Evolutionary conservation across 495 filamentous ascomycete species (phyloP), one percentile per base, ranked within the genome.

Genomic region (Aspergillus biplanus): DNA sequence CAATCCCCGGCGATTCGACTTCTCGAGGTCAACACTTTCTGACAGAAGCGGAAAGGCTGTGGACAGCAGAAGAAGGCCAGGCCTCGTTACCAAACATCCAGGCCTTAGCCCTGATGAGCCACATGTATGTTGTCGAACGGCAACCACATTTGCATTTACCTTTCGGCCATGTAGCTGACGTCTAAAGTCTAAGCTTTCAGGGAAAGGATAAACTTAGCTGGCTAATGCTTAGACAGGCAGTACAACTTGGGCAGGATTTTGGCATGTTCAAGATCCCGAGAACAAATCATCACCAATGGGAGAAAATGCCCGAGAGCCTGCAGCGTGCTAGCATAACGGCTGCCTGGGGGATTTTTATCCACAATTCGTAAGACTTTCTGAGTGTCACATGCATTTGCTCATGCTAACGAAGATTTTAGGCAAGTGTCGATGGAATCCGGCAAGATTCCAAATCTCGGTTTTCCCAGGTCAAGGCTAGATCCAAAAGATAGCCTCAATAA

Each of bases 311-410:
- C 5, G 60, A 63, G 2, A 68, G 68, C 32, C 64, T 69, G 61
- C 59, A 71, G 63, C 69, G 63, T 48, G 67, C 69, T 18, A 63
- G 68, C 33, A 59, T 63, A 33, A 66, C 70, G 9, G 75, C 75
- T 18, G 71, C 75, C 11, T 79, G 77, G 75, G 73, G 71, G 2
- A 54, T 79, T 21, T 78, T 75, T 18, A 71, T 68, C 33, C 21
- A 77, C 61, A 77, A 74, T 54, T 66, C 62, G 77, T 78, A 64
- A 57, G 52, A 1, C 18, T 16, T 33, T 15, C 16, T 27, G 0
- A 31, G 21, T 50, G 7, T 13, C 7, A n/a, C 8, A 18, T 33
- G 47, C 39, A 7, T 44, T 32, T 13, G 6, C 2, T 15, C 37
- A 16, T 16, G 35, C 37, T 52, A 44, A 53, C 67, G 67, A 52